Percentiles rank a stretch among this genome's conserved stretches.
phyloP scores from a whole-genome alignment of 2,329 filamentous ascomycete genomes.

The Xylaria hypoxylon region DNA sequence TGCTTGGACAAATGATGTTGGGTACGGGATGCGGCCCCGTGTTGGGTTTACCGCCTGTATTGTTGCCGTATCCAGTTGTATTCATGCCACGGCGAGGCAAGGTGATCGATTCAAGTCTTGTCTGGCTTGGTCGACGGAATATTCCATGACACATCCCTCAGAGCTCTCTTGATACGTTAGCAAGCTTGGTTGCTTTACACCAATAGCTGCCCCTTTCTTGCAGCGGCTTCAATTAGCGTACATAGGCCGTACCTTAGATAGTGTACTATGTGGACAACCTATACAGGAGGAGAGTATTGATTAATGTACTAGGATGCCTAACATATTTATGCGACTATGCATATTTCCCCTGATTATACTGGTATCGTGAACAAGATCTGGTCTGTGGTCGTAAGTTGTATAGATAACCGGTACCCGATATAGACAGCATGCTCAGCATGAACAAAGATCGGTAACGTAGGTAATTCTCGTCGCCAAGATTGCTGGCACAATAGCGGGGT shows the following conservation, averaged over 20 bases:
- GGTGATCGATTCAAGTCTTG: neutral
- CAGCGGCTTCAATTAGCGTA: neutral
- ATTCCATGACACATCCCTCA: neutral
- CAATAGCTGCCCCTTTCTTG: neutral
- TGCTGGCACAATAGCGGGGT: slow-evolving; percentile 29
- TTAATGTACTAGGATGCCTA: slow-evolving; percentile 14
- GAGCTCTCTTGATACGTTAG: neutral
- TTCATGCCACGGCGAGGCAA: neutral
- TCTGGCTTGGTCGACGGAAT: slow-evolving; percentile 4
- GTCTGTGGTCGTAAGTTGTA: neutral
- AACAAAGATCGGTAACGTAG: neutral
- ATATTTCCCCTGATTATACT: slow-evolving; percentile 6
- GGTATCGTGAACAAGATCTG: slow-evolving; percentile 1
- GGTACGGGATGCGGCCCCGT: slow-evolving; percentile 4
- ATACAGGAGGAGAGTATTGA: slow-evolving; percentile 10
- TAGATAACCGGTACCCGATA: neutral
- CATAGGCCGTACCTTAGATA: slow-evolving; percentile 1
- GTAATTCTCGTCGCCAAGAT: slow-evolving; percentile 28
- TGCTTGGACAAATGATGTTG: neutral
- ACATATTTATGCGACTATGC: neutral
- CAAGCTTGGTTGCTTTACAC: neutral
- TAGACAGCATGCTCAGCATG: neutral
- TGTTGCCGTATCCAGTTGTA: neutral
- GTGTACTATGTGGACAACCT: neutral
- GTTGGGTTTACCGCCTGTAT: neutral